Evolutionary conservation across 768 basidiomycete species (phyloP), one percentile per base, ranked within the genome.

Genomic region (Pleurotus citrinopileatus): DNA sequence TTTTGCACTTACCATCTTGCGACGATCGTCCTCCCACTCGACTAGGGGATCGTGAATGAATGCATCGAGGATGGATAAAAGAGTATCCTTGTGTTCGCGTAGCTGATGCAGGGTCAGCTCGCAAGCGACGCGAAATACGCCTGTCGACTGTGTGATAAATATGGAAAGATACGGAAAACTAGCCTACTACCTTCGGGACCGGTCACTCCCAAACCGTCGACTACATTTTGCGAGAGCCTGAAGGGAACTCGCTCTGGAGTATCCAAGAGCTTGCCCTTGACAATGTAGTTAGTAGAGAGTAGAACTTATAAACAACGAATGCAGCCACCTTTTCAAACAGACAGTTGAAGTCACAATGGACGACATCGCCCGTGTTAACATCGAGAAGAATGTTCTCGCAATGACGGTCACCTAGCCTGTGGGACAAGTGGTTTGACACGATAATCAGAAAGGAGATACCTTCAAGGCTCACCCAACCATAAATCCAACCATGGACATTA

Each of bases 401-500:
- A 65, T 99, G 97, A 36, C 97, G 80, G 68, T 99, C 97, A 10
- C 97, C 97, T n/a, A 99, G 77, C n/a, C 95, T 96, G 47, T 28
- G 42, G 7, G 28, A 52, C 23, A 32, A 28, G 27, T 4, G 19
- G 42, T 44, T 23, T 48, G 10, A 54, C 15, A 53, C 19, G 19
- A 40, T 15, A 20, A 44, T 27, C 20, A 19, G 13, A 6, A 43
- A 25, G 19, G 17, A 4, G 26, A 46, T 23, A 34, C 10, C 28
- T 43, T 6, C 10, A 40, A 8, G 43, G 52, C 85, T 52, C 59
- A 96, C 94, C 96, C 96, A 10, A 98, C 75, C 38, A 99, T 94
- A 62, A 91, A 96, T 9, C 97, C 97, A 19, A 98, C 91, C 91
- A 99, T 98, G 1, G 91, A 97, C 88, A 97, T 98, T 52, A 98